Base-by-base conservation (phyloP, 345 rosid genomes). In the Lumnitzera racemosa region DNA sequence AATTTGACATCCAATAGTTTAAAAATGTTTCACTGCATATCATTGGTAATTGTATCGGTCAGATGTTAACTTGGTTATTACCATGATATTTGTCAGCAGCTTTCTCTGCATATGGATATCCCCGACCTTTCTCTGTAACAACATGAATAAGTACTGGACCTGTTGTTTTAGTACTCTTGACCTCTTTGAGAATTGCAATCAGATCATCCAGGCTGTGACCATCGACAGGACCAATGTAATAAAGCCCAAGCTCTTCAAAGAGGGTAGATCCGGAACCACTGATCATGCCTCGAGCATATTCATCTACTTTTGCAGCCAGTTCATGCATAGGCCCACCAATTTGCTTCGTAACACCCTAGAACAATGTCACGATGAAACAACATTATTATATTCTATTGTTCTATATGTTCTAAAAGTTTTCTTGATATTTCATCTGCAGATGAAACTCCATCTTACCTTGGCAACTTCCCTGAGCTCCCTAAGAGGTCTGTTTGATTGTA, bases 71-170 rank as follows among this genome's bases (percentile, higher is more conserved):
- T 46, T 4, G 51, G 24, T 13, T 57, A 13, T 50, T 78, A 88
- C 97, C 97, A 53, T 94, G 99, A 76, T 94, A 94, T 66, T 90
- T 94, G 69, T 94, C 99, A 31, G 81, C 91, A 63, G 99, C 99
- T 73, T 70, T 86, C 77, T 94, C 99, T 25, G 99, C 99, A 51
- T 87, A 94, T 15, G 97, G 97, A 79, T 94, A 94, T 13, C 99
- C 99, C 12, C 97, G 88, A 61, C 99, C 99, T 81, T 94, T 94
- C 90, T 94, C 99, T 0, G 97, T 94, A 65, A 94, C 85, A 27
- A 87, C 97, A 80, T 94, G 99, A 71, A 94, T 87, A 61, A 94
- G 80, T 13, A 90, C 99, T 0, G 99, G 96, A 66, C 99, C 97
- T 0, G 88, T 84, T 55, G 97, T 87, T 74, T 84, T 83, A 20